Conservation (phyloP, 2,329 filamentous ascomycete species). For the Neofusicoccum sp. region DNA sequence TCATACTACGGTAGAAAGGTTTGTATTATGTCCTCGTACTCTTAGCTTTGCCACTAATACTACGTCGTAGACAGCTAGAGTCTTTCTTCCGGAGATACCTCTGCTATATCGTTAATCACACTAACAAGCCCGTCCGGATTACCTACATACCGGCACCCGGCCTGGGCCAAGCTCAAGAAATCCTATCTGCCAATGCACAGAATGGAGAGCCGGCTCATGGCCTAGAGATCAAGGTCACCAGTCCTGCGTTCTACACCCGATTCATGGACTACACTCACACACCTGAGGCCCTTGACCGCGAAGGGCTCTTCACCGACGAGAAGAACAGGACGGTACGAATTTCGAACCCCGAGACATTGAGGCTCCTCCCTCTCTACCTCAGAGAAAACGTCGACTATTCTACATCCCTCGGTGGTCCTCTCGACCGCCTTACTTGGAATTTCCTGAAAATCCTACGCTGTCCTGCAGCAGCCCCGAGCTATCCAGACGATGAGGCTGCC, state of each 20-base stretch:
- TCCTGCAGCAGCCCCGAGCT: slow-evolving; percentile 38
- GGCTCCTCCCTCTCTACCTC: slow-evolving; percentile 39
- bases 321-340: slow-evolving; percentile 60
- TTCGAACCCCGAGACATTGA: slow-evolving; percentile 47
- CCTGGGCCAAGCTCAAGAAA: slow-evolving; percentile 21
- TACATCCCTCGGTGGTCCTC: not conserved
- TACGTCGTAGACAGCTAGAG: slow-evolving; percentile 31
- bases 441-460: slow-evolving; percentile 40
- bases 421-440: slow-evolving; percentile 36
- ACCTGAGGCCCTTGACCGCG: slow-evolving; percentile 60
- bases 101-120: slow-evolving; percentile 49
- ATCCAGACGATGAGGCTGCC: slow-evolving; percentile 21
- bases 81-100: slow-evolving; percentile 41
- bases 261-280: slow-evolving; percentile 63
- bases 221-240: slow-evolving; percentile 59
- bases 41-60: not conserved
- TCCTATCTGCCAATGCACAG: slow-evolving; percentile 32
- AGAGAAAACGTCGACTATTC: slow-evolving; percentile 19
- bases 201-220: slow-evolving; percentile 29
- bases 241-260: slow-evolving; percentile 65
- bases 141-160: slow-evolving; percentile 55
- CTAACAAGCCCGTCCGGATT: slow-evolving; percentile 47
- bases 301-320: slow-evolving; percentile 50
- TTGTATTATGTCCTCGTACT: slow-evolving; percentile 15
- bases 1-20: slow-evolving; percentile 52